These are phyloP conservation scores for Sarocladiaceae sp. DNA, from an alignment of 2,329 filamentous ascomycete species.

Conservation along the genomic window DNA sequence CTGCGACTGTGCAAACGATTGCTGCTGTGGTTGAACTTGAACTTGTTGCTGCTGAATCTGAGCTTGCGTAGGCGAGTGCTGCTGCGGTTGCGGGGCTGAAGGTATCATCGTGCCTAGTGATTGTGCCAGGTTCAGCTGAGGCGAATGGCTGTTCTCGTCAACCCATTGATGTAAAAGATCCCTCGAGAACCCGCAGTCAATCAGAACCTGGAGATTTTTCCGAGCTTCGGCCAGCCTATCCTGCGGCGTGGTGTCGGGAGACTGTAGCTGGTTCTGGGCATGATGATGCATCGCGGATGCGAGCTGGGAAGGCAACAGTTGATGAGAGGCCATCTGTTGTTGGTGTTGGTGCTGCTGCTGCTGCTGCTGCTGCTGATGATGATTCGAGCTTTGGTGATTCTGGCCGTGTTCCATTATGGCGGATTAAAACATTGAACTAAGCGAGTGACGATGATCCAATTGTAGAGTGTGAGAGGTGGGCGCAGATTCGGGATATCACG, in stretches of 20 bases:
- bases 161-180: slow-evolving; percentile 38
- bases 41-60: slow-evolving; percentile 13
- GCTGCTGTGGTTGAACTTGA: slow-evolving; percentile 12
- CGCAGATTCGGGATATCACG: background rate
- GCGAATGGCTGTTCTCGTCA: slow-evolving; percentile 28
- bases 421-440: slow-evolving; percentile 8
- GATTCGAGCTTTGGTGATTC: slow-evolving; percentile 21
- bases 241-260: slow-evolving; percentile 32
- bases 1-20: slow-evolving; percentile 10
- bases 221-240: slow-evolving; percentile 41
- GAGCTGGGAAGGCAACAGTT: slow-evolving; percentile 1
- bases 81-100: slow-evolving; percentile 16
- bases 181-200: slow-evolving; percentile 40
- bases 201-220: slow-evolving; percentile 41
- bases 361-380: slow-evolving; percentile 11
- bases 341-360: slow-evolving; percentile 8
- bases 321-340: slow-evolving; percentile 13
- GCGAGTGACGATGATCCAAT: background rate
- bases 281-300: slow-evolving; percentile 12
- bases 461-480: background rate
- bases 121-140: slow-evolving; percentile 22
- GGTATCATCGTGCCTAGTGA: slow-evolving; percentile 6
- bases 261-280: slow-evolving; percentile 21
- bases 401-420: slow-evolving; percentile 27
- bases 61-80: slow-evolving; percentile 15